Base-by-base conservation (phyloP, 371 early-diverging fungal genomes). In the Dinochytrium kinnereticum region DNA sequence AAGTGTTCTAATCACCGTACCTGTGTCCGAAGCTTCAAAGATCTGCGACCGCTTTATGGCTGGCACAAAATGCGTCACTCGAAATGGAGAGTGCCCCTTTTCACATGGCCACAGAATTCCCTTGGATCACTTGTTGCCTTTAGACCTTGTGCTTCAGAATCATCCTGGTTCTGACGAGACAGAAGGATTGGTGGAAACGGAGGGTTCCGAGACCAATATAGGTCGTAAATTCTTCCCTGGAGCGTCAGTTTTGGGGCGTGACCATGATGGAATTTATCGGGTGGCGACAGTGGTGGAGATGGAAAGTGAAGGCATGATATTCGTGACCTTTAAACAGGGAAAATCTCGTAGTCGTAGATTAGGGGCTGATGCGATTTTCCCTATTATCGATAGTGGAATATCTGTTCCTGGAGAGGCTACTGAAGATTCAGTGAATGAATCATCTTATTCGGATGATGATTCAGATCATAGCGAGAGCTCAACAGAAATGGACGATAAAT, bases 31-130 rank as follows among this genome's bases (percentile, higher is more conserved):
- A 15, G 3, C 61, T 17, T 13, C 28, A 2, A 28, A 17, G 24
- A 31, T 61, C 34, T 61, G 61, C 61, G 36, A 61, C 34, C 61
- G 34, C 34, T 33, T 61, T 36, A 17, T 61, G 3, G 7, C 61
- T 5, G 36, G 34, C 28, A 34, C 7, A 13, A 31, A 3, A 61
- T 61, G 61, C 24, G 13, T 36, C 28, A 37, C 10, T 30, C 17
- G 26, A 19, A 30, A 31, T 7, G 3, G 34, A 13, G n/a, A n/a
- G n/a, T 61, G 61, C 61, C 15, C 36, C 7, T 17, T 10, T 26
- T 61, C 61, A 19, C 61, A 61, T 26, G 61, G 61, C 61, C 34
- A 61, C 36, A 3, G 61, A 2, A 19, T 61, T 36, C 61, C 61
- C 24, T 15, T 61, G 7, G 15, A 61, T 37, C 61, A 61, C 3